Conservation (phyloP, 192 early-diverging fungal species). For the Backusella morwellensis region DNA sequence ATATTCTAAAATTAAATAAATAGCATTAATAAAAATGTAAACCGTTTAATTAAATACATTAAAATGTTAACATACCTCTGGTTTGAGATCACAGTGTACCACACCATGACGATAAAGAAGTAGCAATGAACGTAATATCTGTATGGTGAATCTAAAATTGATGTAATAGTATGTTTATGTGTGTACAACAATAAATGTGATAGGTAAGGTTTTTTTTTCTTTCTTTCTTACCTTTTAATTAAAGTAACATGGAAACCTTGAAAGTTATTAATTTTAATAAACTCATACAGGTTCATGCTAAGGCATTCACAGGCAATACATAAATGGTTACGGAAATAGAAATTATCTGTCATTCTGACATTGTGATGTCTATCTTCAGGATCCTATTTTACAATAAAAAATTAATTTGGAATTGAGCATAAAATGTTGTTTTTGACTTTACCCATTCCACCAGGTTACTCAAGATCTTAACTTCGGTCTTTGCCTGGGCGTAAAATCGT, state of each 20-base stretch:
- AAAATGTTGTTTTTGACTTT: slow-evolving; percentile 4
- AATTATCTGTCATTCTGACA: slow-evolving; percentile 87
- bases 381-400: slow-evolving; percentile 54
- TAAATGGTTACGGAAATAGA: slow-evolving; percentile 94
- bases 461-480: slow-evolving; percentile 93
- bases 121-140: slow-evolving; percentile 81
- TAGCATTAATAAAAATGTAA: slow-evolving; percentile 8
- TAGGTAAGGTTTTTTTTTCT: background rate
- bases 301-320: slow-evolving; percentile 95
- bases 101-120: slow-evolving; percentile 73
- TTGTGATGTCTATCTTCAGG: slow-evolving; percentile 73
- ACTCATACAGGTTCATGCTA: slow-evolving; percentile 95
- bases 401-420: background rate
- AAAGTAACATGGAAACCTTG: slow-evolving; percentile 80
- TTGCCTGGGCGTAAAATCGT: slow-evolving; percentile 93
- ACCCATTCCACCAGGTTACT: slow-evolving; percentile 81
- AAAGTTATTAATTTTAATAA: slow-evolving; percentile 91
- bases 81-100: slow-evolving; percentile 97
- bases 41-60: slow-evolving; percentile 34
- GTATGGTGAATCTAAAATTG: slow-evolving; percentile 63
- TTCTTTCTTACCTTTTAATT: slow-evolving; percentile 51
- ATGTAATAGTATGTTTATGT: background rate
- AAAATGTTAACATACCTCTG: slow-evolving; percentile 58
- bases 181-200: background rate
- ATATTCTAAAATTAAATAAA: slow-evolving; percentile 68